These are phyloP conservation scores for Brassica cretica DNA, from an alignment of 345 rosid genomes.

Conservation along the genomic window DNA sequence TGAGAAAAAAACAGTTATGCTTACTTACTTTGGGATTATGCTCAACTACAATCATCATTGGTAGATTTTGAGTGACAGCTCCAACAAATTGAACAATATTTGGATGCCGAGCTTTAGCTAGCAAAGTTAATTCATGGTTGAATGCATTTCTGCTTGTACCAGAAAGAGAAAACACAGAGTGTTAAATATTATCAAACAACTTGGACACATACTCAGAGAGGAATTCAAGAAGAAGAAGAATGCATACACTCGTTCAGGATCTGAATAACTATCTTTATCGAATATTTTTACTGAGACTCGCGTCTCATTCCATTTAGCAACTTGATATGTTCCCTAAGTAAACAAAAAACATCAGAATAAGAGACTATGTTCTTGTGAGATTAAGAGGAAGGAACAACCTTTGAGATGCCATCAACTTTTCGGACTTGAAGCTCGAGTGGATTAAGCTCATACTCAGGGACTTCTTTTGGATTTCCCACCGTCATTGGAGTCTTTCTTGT, in stretches of 20 bases:
- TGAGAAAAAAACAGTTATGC: not conserved
- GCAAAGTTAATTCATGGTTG: slow-evolving; percentile 73
- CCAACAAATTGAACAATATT: slow-evolving; percentile 98
- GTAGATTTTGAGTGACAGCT: slow-evolving; percentile 94
- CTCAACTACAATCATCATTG: slow-evolving; percentile 96
- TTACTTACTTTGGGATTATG: slow-evolving; percentile 76
- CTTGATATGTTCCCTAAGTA: slow-evolving; percentile 83
- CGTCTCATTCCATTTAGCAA: slow-evolving; percentile 98
- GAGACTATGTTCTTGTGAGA: not conserved
- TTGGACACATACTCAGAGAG: too few relatives aligned
- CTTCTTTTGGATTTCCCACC: slow-evolving; percentile 82
- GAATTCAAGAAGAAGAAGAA: not conserved
- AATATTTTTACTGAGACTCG: slow-evolving; percentile 90
- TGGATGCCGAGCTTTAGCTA: slow-evolving; percentile 94
- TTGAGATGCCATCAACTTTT: slow-evolving; percentile 77
- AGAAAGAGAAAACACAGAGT: not conserved
- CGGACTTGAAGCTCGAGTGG: slow-evolving; percentile 91
- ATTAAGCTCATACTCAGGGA: slow-evolving; percentile 94
- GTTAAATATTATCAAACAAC: slow-evolving; percentile 16
- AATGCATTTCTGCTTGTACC: slow-evolving; percentile 64
- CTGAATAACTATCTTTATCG: slow-evolving; percentile 67
- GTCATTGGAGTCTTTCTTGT: slow-evolving; percentile 94
- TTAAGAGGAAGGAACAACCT: slow-evolving; percentile 46
- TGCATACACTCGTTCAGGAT: slow-evolving; percentile 71
- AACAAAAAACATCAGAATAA: not conserved